These are phyloP conservation scores for Verbascum thapsus DNA, from an alignment of 257 asterid genomes.

Conservation along the genomic window DNA sequence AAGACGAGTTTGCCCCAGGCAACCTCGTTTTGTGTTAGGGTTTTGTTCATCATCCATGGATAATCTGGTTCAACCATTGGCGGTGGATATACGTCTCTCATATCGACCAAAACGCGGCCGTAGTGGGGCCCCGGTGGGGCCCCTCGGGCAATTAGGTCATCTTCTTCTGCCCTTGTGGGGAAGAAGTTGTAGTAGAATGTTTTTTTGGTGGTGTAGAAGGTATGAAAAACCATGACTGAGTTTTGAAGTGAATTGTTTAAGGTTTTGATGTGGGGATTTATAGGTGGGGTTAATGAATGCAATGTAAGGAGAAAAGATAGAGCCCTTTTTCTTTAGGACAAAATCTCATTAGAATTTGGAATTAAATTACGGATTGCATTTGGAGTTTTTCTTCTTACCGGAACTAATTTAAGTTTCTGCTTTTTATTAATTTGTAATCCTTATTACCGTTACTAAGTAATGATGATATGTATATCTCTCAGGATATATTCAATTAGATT, in stretches of 20 bases:
- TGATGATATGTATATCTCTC: background rate
- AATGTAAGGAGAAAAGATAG: background rate
- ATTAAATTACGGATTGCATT: background rate
- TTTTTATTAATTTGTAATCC: background rate
- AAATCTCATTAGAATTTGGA: background rate
- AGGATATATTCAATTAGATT: no score
- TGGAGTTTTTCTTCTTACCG: no score
- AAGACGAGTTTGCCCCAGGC: slow-evolving; percentile 22
- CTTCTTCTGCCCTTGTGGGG: slow-evolving; percentile 22
- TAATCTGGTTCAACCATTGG: background rate
- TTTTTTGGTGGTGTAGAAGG: slow-evolving; percentile 11
- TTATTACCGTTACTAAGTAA: background rate
- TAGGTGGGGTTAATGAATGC: background rate
- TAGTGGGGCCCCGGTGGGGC: background rate
- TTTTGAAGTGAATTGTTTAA: background rate
- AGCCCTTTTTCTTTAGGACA: background rate
- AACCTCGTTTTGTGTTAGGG: background rate
- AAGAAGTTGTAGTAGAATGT: slow-evolving; percentile 21
- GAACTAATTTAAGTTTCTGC: background rate
- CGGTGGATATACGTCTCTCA: slow-evolving; percentile 16
- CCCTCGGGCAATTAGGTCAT: background rate
- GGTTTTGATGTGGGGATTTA: background rate
- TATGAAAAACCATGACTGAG: background rate
- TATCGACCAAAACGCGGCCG: slow-evolving; percentile 4
- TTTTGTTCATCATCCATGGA: slow-evolving; percentile 23